These are phyloP conservation scores for Podospora bellae-mahoneyi DNA, from an alignment of 495 filamentous ascomycete genomes.

Conservation along the genomic window DNA sequence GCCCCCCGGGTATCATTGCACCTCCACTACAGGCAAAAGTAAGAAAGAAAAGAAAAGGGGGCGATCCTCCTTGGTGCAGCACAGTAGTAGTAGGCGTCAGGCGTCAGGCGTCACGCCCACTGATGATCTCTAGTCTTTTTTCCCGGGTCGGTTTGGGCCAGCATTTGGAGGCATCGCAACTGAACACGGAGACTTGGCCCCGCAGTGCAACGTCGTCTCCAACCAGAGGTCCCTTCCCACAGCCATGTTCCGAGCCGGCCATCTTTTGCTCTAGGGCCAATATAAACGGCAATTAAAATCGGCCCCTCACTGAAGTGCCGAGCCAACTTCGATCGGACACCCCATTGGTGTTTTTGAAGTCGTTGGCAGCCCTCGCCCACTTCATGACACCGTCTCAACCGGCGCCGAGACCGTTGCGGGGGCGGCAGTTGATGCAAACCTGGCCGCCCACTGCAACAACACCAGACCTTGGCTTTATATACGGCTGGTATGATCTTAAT, in stretches of 20 bases:
- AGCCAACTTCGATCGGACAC: background rate
- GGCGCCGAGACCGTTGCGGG: background rate
- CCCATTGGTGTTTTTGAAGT: background rate
- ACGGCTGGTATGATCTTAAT: constrained; percentile 14
- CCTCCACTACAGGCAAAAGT: background rate
- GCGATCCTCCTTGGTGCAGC: too few species aligned
- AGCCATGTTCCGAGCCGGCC: background rate
- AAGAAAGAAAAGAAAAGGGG: too few species aligned
- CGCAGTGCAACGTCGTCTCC: constrained; percentile 20
- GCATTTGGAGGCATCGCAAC: constrained; percentile 2
- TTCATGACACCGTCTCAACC: background rate
- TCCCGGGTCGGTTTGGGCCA: constrained; percentile 20
- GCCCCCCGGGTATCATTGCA: background rate
- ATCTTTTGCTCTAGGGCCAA: constrained; percentile 15
- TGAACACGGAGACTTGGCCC: constrained; percentile 23
- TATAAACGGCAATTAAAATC: constrained; percentile 23
- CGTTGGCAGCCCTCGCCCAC: background rate
- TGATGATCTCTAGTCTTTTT: constrained; percentile 13
- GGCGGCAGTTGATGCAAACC: constrained; percentile 10
- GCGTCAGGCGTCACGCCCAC: background rate
- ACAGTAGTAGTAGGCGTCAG: too few species aligned
- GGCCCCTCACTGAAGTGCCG: constrained; percentile 11
- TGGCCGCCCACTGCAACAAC: background rate
- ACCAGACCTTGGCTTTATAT: background rate
- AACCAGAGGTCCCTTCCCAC: background rate